phyloP scores from a whole-genome alignment of 2,329 filamentous ascomycete species.

The Sclerotinia trifoliorum region DNA sequence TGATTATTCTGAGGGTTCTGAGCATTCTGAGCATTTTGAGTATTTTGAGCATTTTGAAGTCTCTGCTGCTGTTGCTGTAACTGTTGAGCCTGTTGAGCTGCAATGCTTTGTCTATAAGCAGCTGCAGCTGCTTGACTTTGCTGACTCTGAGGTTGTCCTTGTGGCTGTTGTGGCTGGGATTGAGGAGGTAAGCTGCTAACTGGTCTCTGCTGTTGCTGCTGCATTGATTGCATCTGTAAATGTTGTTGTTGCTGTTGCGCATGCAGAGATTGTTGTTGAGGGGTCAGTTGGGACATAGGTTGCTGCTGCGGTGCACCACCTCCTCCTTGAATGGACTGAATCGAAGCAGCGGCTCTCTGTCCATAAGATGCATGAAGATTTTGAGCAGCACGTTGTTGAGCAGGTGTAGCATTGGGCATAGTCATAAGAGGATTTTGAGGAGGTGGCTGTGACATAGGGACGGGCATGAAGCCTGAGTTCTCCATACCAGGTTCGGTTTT shows the following conservation, averaged over 20 bases:
- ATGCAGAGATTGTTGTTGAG: constrained; percentile 39
- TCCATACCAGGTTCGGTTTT: constrained; percentile 48
- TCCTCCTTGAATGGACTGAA: constrained; percentile 55
- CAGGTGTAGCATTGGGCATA: constrained; percentile 42
- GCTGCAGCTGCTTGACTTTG: constrained; percentile 12
- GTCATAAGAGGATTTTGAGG: constrained; percentile 36
- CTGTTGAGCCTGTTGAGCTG: constrained; percentile 20
- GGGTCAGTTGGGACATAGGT: constrained; percentile 29
- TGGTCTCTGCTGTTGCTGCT: constrained; percentile 6
- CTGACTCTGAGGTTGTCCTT: constrained; percentile 10
- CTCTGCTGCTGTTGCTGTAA: constrained; percentile 15
- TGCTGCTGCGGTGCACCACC: constrained; percentile 36
- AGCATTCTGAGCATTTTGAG: constrained; percentile 42
- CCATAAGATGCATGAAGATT: constrained; percentile 62
- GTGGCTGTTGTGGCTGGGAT: constrained; percentile 6
- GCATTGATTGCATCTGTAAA: constrained; percentile 2
- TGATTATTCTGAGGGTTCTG: not conserved
- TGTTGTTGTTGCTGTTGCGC: constrained; percentile 32
- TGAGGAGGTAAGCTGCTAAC: not conserved
- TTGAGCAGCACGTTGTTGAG: constrained; percentile 55
- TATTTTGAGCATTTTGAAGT: constrained; percentile 33
- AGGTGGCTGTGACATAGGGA: constrained; percentile 24
- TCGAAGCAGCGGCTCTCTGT: constrained; percentile 61
- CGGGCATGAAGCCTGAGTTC: constrained; percentile 12
- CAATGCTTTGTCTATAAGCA: constrained; percentile 19